Percentiles rank a stretch among this genome's conserved stretches.
Conservation (phyloP, 2,329 filamentous ascomycete species). For the Botryotinia calthae region DNA sequence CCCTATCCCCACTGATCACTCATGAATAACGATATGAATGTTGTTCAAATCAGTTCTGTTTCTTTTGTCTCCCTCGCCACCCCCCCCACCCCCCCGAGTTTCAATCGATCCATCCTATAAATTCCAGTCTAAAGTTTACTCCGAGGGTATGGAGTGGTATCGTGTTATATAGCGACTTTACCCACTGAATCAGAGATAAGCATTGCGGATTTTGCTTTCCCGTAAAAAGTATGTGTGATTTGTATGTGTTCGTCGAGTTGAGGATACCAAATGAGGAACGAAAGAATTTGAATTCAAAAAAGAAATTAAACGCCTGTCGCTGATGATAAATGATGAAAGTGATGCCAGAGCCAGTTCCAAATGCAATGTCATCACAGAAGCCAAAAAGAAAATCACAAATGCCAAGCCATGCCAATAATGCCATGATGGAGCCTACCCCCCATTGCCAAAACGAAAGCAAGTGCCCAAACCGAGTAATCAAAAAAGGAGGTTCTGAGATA, state of each 20-base stretch:
- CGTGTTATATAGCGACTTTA: background rate
- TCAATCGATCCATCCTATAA: conserved; percentile 1
- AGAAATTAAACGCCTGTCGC: conserved; percentile 18
- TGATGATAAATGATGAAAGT: conserved; percentile 16
- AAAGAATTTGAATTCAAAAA: conserved; percentile 17
- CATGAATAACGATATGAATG: background rate
- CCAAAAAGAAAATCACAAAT: conserved; percentile 14
- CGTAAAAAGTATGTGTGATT: background rate
- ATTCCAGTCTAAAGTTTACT: conserved; percentile 11
- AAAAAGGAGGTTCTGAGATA: conserved; percentile 7
- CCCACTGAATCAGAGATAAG: conserved; percentile 3
- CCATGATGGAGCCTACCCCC: conserved; percentile 17
- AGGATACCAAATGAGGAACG: conserved; percentile 10
- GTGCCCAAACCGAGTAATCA: conserved; percentile 14
- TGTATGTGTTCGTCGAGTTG: conserved; percentile 8
- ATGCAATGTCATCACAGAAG: conserved; percentile 19
- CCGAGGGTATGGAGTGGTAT: background rate
- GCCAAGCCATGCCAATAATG: conserved; percentile 19
- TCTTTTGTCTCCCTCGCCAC: background rate
- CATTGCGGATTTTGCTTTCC: background rate
- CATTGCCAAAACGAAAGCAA: conserved; percentile 17
- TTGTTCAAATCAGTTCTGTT: background rate
- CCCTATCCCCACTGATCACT: background rate
- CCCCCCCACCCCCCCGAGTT: background rate
- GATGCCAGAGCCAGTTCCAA: conserved; percentile 15